Conservation (phyloP, 306 rosid species). For the Pueraria montana region DNA sequence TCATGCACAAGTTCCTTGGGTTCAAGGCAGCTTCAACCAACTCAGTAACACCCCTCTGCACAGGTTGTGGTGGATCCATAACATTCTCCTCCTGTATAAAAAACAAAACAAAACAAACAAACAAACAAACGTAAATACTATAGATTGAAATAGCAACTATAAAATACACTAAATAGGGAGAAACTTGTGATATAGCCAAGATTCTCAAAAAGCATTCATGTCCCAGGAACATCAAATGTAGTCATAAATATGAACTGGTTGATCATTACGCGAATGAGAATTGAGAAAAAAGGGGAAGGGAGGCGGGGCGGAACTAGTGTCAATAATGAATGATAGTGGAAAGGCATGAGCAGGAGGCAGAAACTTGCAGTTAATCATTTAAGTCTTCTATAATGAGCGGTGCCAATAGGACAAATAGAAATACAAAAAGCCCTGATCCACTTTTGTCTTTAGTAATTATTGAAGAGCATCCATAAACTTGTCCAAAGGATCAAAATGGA, state of each 20-base stretch:
- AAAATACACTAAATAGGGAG: not conserved
- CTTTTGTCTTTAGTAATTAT: not conserved
- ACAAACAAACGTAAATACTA: conserved; percentile 25
- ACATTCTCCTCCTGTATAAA: conserved; percentile 82
- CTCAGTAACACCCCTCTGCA: conserved; percentile 93
- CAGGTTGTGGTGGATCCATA: conserved; percentile 91
- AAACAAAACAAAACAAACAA: no score
- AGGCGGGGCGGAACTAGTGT: no score
- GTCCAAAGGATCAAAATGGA: conserved; percentile 2
- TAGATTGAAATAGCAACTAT: conserved; percentile 2
- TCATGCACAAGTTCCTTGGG: conserved; percentile 97
- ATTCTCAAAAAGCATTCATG: not conserved
- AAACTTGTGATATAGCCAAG: conserved; percentile 18
- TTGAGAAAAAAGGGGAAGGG: no score
- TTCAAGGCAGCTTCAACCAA: conserved; percentile 95
- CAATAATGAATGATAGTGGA: no score
- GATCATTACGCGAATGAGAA: no score
- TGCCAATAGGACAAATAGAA: not conserved
- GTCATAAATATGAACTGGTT: not conserved
- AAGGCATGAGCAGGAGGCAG: no score
- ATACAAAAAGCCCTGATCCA: not conserved
- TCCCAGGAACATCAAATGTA: not conserved
- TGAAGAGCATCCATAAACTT: conserved; percentile 1
- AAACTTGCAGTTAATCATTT: no score
- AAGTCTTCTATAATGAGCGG: not conserved